Base-by-base conservation (phyloP, 345 rosid genomes). In the Erodium maritimum region DNA sequence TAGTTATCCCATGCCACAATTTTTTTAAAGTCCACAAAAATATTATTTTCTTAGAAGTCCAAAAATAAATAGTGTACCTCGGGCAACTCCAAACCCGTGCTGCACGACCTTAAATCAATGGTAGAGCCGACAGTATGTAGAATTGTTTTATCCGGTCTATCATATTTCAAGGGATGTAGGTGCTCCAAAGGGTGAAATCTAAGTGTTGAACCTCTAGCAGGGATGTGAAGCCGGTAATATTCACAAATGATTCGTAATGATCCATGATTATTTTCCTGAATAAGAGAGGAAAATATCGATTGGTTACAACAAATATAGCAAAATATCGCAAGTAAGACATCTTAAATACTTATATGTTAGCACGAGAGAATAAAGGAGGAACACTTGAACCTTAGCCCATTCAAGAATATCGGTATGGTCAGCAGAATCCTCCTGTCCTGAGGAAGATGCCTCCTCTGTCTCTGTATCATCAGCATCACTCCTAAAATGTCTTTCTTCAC, bases 121-220 rank as follows among this genome's bases (percentile, higher is more conserved):
- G 84, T 70, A 61, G 96, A 74, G 50, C 90, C 96, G 24, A 80
- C 71, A 69, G 74, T 67, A 67, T 75, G 77, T 69, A 91, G 64
- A 23, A 68, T 78, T 20, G 73, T 74, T 62, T 78, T 80, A 71
- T 79, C 79, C 24, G 82, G 87, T 78, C 96, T 81, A 68, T 67
- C 78, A 75, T 82, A 91, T 72, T 77, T 82, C 69, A 91, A 45
- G 19, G 87, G 87, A 75, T 91, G 93, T 71, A 88, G 87, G 61
- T 91, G 95, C 69, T 88, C 93, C 70, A 91, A 60, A 19, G 97
- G 96, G 73, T 84, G 96, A 81, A 91, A 84, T 65, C 62, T 76
- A 45, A 91, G 68, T 23, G 75, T 73, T 45, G 87, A 78, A 61
- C 98, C 96, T 75, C 98, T 80, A 23, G 71, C 72, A 11, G 95